These are phyloP conservation scores for Mortierella sp. DNA, from an alignment of 371 early-diverging fungal genomes.

Conservation along the genomic window DNA sequence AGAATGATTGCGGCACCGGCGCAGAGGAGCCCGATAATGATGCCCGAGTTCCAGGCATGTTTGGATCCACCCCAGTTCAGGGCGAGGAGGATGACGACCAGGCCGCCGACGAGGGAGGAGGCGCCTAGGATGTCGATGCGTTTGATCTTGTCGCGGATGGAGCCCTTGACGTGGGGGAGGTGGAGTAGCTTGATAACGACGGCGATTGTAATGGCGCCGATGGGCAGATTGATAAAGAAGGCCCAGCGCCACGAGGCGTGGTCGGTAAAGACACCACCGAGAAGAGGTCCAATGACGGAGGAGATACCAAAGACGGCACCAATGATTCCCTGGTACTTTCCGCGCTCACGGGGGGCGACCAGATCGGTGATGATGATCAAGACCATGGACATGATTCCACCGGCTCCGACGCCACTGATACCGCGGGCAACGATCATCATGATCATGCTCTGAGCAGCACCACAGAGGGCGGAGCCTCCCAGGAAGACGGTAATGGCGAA, in stretches of 20 bases:
- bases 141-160: conserved; percentile 62
- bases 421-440: conserved; percentile 75
- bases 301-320: conserved; percentile 64
- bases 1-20: conserved; percentile 59
- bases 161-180: conserved; percentile 46
- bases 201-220: conserved; percentile 60
- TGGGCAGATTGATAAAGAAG: conserved; percentile 68
- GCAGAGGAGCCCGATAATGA: conserved; percentile 63
- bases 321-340: conserved; percentile 62
- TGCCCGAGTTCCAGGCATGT: conserved; percentile 39
- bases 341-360: conserved; percentile 58
- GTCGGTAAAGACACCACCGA: conserved; percentile 76
- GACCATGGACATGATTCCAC: conserved; percentile 60
- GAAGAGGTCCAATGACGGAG: conserved; percentile 74
- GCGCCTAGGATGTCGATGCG: conserved; percentile 75
- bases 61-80: conserved; percentile 62
- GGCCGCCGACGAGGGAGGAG: conserved; percentile 44
- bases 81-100: conserved; percentile 62
- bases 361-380: conserved; percentile 62
- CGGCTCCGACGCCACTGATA: conserved; percentile 77
- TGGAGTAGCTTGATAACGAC: conserved; percentile 55
- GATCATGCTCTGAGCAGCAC: conserved; percentile 71
- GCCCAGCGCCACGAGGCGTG: conserved; percentile 77
- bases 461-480: conserved; percentile 75
- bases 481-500: conserved; percentile 72